A percentile compares a stretch with the other conserved stretches of the same genome.
phyloP scores from a whole-genome alignment of 805 yeast species.

The Starmerella gropengiesseri region DNA sequence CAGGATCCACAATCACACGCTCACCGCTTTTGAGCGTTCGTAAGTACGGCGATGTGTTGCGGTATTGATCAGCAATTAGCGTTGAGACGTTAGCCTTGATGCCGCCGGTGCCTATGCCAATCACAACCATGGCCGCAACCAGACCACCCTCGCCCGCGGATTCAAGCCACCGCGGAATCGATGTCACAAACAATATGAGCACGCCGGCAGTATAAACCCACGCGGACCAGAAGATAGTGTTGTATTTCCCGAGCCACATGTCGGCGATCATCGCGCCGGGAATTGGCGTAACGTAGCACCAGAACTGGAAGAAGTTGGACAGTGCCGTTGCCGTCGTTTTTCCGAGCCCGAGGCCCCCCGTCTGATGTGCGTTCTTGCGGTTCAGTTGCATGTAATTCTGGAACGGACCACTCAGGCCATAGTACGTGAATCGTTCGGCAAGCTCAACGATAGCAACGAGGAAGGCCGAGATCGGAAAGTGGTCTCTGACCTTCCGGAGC shows the following conservation, averaged over 20 bases:
- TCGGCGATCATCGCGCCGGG: constrained; percentile 69
- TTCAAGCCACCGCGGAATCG: constrained; percentile 48
- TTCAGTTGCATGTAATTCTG: constrained; percentile 61
- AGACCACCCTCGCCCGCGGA: constrained; percentile 54
- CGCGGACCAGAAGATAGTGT: constrained; percentile 53
- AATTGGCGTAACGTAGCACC: constrained; percentile 74
- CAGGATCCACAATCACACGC: constrained; percentile 58
- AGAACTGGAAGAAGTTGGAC: constrained; percentile 64
- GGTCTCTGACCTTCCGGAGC: constrained; percentile 43
- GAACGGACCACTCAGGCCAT: constrained; percentile 66
- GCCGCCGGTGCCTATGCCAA: constrained; percentile 73
- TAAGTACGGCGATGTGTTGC: constrained; percentile 49
- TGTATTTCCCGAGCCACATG: constrained; percentile 60
- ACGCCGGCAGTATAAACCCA: constrained; percentile 52
- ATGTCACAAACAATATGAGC: constrained; percentile 54
- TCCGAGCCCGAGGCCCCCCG: constrained; percentile 42
- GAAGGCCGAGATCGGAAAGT: constrained; percentile 47
- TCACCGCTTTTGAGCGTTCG: constrained; percentile 51
- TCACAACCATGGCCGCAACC: constrained; percentile 42
- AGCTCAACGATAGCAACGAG: constrained; percentile 62
- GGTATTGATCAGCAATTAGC: constrained; percentile 64
- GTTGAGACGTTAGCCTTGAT: constrained; percentile 69
- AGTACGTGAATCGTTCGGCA: constrained; percentile 71
- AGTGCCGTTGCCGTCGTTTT: constrained; percentile 58
- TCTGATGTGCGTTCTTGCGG: constrained; percentile 28